Percentiles rank a stretch among this genome's conserved stretches.
phyloP scores from a whole-genome alignment of 331 rosid genomes.

The Quercus phellos region DNA sequence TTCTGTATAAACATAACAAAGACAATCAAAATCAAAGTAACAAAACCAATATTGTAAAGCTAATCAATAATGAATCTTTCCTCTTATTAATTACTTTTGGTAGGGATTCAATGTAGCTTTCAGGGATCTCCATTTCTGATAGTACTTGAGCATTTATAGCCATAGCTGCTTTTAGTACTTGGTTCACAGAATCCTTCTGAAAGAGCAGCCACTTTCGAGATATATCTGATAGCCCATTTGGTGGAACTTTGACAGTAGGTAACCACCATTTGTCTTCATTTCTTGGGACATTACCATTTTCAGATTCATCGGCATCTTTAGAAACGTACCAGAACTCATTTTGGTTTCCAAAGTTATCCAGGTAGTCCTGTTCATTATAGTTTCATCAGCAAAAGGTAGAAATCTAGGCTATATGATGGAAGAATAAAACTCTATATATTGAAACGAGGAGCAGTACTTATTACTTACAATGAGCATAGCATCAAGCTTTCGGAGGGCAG shows the following conservation, averaged over 20 bases:
- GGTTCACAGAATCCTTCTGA: conserved; percentile 68
- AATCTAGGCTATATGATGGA: conserved; percentile 2
- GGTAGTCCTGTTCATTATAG: conserved; percentile 44
- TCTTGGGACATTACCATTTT: conserved; percentile 29
- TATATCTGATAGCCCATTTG: conserved; percentile 55
- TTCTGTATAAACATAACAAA: conserved; percentile 36
- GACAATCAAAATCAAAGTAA: conserved; percentile 1
- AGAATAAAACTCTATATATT: background rate
- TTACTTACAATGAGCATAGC: conserved; percentile 77
- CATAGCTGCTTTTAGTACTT: conserved; percentile 93
- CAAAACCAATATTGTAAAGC: conserved; percentile 5
- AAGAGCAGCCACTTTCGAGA: conserved; percentile 55
- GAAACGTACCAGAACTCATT: conserved; percentile 82
- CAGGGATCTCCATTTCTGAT: conserved; percentile 77
- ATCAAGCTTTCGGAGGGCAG: conserved; percentile 80
- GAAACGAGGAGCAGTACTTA: background rate
- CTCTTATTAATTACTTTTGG: conserved; percentile 55
- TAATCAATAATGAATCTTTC: background rate
- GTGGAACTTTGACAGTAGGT: conserved; percentile 66
- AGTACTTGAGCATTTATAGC: conserved; percentile 84
- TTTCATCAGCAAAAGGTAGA: conserved; percentile 16
- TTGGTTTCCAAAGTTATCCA: conserved; percentile 58
- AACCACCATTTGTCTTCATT: conserved; percentile 89
- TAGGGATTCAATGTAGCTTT: conserved; percentile 78
- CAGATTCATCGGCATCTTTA: conserved; percentile 41